phyloP scores from a whole-genome alignment of 192 early-diverging fungal species.

The Borealophlyctis nickersoniae region DNA sequence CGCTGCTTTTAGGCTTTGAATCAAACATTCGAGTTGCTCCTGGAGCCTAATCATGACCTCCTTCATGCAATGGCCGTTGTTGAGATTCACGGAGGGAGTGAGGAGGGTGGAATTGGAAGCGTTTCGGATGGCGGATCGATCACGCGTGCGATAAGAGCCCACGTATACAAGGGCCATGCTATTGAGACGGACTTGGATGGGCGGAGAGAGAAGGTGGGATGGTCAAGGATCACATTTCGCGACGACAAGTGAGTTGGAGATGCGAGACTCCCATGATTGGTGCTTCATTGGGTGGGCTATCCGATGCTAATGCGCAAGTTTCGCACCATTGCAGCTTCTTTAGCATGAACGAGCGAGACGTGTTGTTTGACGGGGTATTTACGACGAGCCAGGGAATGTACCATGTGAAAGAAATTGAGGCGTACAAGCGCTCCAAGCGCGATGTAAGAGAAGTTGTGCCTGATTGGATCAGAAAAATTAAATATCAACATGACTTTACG shows the following conservation, averaged over 20 bases:
- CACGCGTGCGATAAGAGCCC: not conserved
- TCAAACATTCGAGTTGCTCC: constrained; percentile 23
- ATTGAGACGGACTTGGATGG: constrained; percentile 7
- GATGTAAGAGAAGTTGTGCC: constrained; percentile 8
- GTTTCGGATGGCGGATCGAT: not conserved
- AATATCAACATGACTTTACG: not conserved
- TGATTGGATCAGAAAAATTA: not conserved
- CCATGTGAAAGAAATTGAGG: constrained; percentile 32
- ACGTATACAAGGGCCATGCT: constrained; percentile 24
- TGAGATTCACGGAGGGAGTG: constrained; percentile 1
- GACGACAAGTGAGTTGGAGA: constrained; percentile 1
- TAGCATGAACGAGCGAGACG: not conserved
- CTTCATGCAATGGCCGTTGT: constrained; percentile 27
- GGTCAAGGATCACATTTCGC: constrained; percentile 22
- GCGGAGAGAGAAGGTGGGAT: constrained; percentile 9
- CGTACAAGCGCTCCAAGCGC: constrained; percentile 25
- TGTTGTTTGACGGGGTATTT: constrained; percentile 30
- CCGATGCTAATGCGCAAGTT: not conserved
- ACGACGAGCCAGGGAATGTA: constrained; percentile 23
- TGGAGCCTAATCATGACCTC: constrained; percentile 19
- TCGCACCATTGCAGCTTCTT: not conserved
- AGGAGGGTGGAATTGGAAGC: constrained; percentile 5
- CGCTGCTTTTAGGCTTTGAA: constrained; percentile 23
- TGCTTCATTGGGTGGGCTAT: not conserved
- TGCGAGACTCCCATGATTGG: too few relatives aligned